Evolutionary conservation across 2,329 filamentous ascomycete genomes (phyloP).

Genomic region (Huntiella savannae): DNA sequence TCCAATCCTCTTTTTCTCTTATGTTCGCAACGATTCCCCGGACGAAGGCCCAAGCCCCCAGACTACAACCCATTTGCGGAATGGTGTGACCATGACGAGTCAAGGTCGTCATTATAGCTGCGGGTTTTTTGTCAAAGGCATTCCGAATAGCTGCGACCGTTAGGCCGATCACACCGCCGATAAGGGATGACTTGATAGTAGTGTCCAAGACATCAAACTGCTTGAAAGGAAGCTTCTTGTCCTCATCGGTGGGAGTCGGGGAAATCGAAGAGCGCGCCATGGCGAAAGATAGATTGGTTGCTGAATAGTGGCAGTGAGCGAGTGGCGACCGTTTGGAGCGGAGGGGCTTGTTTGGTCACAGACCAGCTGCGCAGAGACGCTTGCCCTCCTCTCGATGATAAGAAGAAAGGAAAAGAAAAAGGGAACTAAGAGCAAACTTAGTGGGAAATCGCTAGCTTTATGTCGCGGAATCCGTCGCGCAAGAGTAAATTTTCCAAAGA

Average conservation of each 20-base stretch:
- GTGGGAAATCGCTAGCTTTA: constrained; percentile 1
- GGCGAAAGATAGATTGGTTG: background rate
- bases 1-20: constrained; percentile 62
- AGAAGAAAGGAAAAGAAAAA: constrained; percentile 2
- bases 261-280: background rate
- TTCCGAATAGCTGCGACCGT: constrained; percentile 68
- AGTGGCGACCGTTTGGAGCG: background rate
- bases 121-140: constrained; percentile 63
- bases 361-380: constrained; percentile 7
- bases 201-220: constrained; percentile 56
- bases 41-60: constrained; percentile 61
- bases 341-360: constrained; percentile 5
- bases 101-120: constrained; percentile 64
- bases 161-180: constrained; percentile 49
- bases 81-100: constrained; percentile 60
- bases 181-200: constrained; percentile 42
- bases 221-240: constrained; percentile 30
- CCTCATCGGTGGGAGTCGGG: background rate
- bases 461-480: constrained; percentile 2
- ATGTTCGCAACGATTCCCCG: constrained; percentile 64
- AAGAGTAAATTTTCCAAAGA: background rate
- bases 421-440: constrained; percentile 1
- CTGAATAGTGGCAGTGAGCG: background rate
- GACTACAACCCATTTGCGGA: constrained; percentile 24
- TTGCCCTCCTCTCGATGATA: constrained; percentile 7